Evolutionary conservation across 2,329 filamentous ascomycete genomes (phyloP).

Genomic region (Aureobasidium sp.): DNA sequence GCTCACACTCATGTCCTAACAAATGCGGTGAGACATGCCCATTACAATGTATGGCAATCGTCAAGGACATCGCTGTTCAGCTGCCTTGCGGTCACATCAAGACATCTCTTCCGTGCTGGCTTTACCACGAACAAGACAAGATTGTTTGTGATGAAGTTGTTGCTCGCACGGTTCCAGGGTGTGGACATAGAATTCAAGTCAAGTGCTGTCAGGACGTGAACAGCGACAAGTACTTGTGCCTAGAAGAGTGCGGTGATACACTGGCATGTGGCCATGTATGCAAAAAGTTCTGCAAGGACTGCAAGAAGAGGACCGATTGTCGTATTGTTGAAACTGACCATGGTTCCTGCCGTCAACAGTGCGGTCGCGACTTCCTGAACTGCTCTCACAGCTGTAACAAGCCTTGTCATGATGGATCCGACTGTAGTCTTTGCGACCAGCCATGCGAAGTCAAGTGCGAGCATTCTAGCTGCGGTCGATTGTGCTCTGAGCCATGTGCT

Average conservation of each 20-base stretch:
- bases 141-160: slow-evolving; percentile 46
- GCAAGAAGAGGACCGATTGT: slow-evolving; percentile 32
- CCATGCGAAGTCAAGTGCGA: slow-evolving; percentile 49
- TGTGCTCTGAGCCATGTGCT: slow-evolving; percentile 51
- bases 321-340: slow-evolving; percentile 32
- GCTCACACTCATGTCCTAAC: slow-evolving; percentile 34
- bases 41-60: slow-evolving; percentile 12
- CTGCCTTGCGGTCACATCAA: slow-evolving; percentile 24
- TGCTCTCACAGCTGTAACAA: slow-evolving; percentile 49
- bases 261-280: slow-evolving; percentile 54
- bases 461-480: slow-evolving; percentile 46
- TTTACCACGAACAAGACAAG: slow-evolving; percentile 32
- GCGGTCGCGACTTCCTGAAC: slow-evolving; percentile 41
- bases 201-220: slow-evolving; percentile 43
- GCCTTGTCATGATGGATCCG: slow-evolving; percentile 43
- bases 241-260: slow-evolving; percentile 34
- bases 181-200: slow-evolving; percentile 44
- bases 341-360: slow-evolving; percentile 39
- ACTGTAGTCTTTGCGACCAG: slow-evolving; percentile 40
- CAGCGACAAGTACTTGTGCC: slow-evolving; percentile 37
- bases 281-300: slow-evolving; percentile 39
- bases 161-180: slow-evolving; percentile 42
- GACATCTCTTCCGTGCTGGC: slow-evolving; percentile 19
- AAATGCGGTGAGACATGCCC: slow-evolving; percentile 29
- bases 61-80: slow-evolving; percentile 21